phyloP scores from a whole-genome alignment of 345 rosid species.

The Moricandia moricandioides region DNA sequence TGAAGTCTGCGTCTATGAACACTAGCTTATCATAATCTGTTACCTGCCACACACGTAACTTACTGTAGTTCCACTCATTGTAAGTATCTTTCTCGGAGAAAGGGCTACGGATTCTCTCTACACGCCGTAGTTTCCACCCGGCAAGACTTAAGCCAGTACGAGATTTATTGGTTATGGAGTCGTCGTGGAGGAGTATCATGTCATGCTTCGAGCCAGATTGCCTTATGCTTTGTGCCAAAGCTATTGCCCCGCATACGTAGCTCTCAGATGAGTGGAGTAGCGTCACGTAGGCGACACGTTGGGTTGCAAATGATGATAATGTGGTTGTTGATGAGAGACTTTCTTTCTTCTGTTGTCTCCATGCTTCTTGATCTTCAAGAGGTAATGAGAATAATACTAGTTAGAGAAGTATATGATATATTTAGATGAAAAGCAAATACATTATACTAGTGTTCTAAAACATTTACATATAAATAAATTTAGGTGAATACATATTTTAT shows the following conservation, averaged over 20 bases:
- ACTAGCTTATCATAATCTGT: constrained; percentile 55
- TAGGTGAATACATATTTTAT: too few species aligned
- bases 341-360: constrained; percentile 1
- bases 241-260: constrained; percentile 89
- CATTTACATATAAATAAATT: too few species aligned
- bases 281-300: constrained; percentile 67
- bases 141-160: constrained; percentile 46
- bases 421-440: neutral
- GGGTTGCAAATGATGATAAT: neutral
- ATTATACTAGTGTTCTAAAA: neutral
- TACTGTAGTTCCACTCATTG: constrained; percentile 91
- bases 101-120: constrained; percentile 64
- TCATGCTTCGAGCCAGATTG: constrained; percentile 48
- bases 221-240: constrained; percentile 73
- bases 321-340: constrained; percentile 16
- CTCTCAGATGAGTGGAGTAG: constrained; percentile 76
- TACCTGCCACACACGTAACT: constrained; percentile 72
- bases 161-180: constrained; percentile 44
- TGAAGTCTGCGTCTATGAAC: constrained; percentile 70
- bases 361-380: constrained; percentile 17
- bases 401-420: neutral
- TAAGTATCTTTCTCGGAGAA: constrained; percentile 52
- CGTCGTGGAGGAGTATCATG: constrained; percentile 70
- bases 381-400: neutral
- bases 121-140: constrained; percentile 57